Conservation (phyloP, 306 rosid genomes). For the Neltuma alba region DNA sequence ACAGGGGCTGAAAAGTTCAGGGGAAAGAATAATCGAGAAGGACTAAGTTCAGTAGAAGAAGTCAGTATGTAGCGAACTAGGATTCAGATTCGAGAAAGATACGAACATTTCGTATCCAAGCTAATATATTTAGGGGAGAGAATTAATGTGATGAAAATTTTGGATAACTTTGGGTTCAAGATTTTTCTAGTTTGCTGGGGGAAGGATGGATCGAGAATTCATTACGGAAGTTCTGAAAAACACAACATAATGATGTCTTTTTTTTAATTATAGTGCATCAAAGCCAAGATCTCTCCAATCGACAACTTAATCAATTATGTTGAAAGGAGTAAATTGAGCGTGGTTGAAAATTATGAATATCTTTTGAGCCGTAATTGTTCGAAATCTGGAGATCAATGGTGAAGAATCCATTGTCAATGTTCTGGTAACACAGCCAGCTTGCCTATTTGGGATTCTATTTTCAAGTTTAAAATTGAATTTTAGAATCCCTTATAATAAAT, state of each 20-base stretch:
- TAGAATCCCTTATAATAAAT: too few species aligned
- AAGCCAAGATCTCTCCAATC: neutral
- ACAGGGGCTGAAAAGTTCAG: too few species aligned
- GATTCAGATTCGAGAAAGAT: too few species aligned
- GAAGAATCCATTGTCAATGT: neutral
- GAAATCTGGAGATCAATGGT: neutral
- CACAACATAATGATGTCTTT: neutral
- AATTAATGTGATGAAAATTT: neutral
- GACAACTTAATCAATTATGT: neutral
- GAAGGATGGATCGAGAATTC: neutral
- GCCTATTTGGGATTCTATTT: too few species aligned
- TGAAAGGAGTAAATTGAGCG: neutral
- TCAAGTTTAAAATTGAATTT: too few species aligned
- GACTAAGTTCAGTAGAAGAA: too few species aligned
- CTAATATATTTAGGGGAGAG: neutral
- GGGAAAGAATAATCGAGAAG: too few species aligned
- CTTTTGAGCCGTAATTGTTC: neutral
- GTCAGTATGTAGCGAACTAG: too few species aligned
- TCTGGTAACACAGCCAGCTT: neutral
- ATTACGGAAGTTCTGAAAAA: neutral
- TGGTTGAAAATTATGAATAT: neutral
- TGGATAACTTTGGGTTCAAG: neutral
- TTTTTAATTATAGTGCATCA: neutral
- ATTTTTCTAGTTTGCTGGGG: neutral
- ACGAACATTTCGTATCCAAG: too few species aligned